Conservation (phyloP, 1,284 basidiomycete species). For the Earliella scabrosa region DNA sequence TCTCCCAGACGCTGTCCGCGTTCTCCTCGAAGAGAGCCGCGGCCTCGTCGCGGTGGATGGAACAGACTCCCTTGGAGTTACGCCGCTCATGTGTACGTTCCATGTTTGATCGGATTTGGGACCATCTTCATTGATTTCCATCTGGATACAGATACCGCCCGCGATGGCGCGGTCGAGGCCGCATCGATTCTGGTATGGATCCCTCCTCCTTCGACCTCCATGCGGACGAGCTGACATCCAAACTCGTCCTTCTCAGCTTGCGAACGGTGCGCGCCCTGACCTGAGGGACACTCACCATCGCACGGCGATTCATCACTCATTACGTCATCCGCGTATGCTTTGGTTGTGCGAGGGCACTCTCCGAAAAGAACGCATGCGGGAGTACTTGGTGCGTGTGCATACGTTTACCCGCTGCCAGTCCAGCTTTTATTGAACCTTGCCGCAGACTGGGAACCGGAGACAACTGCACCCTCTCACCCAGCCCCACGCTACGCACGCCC, state of each 20-base stretch:
- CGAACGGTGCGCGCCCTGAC: slow-evolving; percentile 72
- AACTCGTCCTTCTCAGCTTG: slow-evolving; percentile 44
- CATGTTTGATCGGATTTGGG: slow-evolving; percentile 2
- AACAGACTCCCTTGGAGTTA: slow-evolving; percentile 71
- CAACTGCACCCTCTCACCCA: slow-evolving; percentile 26
- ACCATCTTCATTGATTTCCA: slow-evolving; percentile 23
- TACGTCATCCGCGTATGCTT: slow-evolving; percentile 61
- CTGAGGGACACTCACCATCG: slow-evolving; percentile 69
- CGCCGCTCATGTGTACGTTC: slow-evolving; percentile 73
- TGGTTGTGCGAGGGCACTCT: slow-evolving; percentile 72
- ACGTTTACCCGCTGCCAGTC: too few species aligned
- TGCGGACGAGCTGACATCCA: background rate
- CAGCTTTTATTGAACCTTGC: background rate
- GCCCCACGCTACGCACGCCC: slow-evolving; percentile 20
- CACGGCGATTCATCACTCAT: slow-evolving; percentile 68
- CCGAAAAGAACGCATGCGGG: slow-evolving; percentile 59
- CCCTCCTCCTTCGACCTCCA: background rate
- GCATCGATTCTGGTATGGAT: slow-evolving; percentile 57
- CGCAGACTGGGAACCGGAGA: slow-evolving; percentile 29
- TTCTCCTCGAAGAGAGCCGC: slow-evolving; percentile 61
- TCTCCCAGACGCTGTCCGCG: slow-evolving; percentile 54
- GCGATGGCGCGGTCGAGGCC: slow-evolving; percentile 68
- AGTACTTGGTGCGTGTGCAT: slow-evolving; percentile 57
- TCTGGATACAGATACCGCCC: slow-evolving; percentile 64
- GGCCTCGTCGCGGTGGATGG: slow-evolving; percentile 71